phyloP scores from a whole-genome alignment of 169 alveolate genomes.

The Plasmodium gallinaceum region DNA sequence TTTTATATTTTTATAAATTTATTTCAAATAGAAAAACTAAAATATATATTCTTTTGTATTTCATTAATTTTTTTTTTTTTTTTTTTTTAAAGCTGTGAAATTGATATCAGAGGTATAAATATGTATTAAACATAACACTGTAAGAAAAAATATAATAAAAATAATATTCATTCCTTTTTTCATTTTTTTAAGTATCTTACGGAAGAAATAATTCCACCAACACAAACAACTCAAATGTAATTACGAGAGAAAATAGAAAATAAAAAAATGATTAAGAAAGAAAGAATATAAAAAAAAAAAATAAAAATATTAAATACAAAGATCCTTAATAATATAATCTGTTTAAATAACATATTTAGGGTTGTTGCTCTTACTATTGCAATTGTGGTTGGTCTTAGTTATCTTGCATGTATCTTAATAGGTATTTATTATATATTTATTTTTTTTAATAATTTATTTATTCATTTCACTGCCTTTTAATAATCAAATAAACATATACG shows the following conservation, averaged over 20 bases:
- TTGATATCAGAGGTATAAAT: slow-evolving; percentile 56
- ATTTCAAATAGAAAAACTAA: neutral
- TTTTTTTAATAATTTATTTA: neutral
- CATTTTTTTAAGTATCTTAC: slow-evolving; percentile 33
- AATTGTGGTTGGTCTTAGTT: slow-evolving; percentile 43
- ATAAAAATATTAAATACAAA: neutral
- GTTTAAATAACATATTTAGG: slow-evolving; percentile 20
- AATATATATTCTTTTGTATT: neutral
- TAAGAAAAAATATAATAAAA: neutral
- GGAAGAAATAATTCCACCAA: slow-evolving; percentile 67
- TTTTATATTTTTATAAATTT: neutral
- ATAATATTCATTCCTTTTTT: neutral
- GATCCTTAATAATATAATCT: neutral
- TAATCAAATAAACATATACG: neutral
- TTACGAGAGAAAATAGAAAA: too few relatives aligned
- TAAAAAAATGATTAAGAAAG: neutral
- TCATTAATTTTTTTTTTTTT: slow-evolving; percentile 6
- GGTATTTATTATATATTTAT: slow-evolving; percentile 18
- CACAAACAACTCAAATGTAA: slow-evolving; percentile 75
- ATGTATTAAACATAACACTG: neutral
- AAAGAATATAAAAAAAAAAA: slow-evolving; percentile 8
- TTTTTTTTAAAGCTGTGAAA: slow-evolving; percentile 29
- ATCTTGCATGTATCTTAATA: slow-evolving; percentile 66
- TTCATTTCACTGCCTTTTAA: too few relatives aligned
- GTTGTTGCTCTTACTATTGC: slow-evolving; percentile 76